A percentile compares a stretch with the other conserved stretches of the same genome.
These are phyloP conservation scores for Neoascochyta sp. DNA, from an alignment of 2,329 filamentous ascomycete species.

Conservation along the genomic window DNA sequence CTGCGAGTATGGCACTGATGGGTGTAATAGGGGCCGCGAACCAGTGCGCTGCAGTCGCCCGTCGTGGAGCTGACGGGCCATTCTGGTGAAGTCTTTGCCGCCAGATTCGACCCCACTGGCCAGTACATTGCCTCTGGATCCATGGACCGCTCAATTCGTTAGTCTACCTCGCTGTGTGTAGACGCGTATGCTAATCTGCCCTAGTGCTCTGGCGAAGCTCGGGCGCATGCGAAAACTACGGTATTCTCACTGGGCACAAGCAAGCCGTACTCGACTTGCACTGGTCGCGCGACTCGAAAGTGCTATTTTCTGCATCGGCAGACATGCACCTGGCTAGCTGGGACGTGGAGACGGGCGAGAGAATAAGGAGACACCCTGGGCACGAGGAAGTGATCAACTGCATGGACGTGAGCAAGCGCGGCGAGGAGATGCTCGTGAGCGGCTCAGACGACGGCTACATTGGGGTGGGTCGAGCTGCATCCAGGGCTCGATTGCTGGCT, in stretches of 20 bases:
- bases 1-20: too few species aligned
- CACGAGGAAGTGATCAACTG: constrained; percentile 96
- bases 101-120: constrained; percentile 84
- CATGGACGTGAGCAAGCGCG: constrained; percentile 81
- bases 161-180: too few species aligned
- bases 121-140: constrained; percentile 89
- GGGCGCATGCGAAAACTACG: constrained; percentile 92
- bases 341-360: constrained; percentile 87
- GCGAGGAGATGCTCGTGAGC: constrained; percentile 85
- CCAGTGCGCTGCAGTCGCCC: constrained; percentile 79
- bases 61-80: constrained; percentile 87
- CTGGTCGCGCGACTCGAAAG: constrained; percentile 92
- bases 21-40: constrained; percentile 63
- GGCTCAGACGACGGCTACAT: constrained; percentile 92
- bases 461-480: constrained; percentile 47
- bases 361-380: constrained; percentile 86
- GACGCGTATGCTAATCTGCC: constrained; percentile 16
- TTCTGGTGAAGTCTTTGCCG: constrained; percentile 81
- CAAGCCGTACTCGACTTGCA: constrained; percentile 88
- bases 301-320: constrained; percentile 87
- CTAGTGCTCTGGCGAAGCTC: constrained; percentile 90
- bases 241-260: constrained; percentile 80
- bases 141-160: constrained; percentile 89
- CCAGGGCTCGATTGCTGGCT: constrained; percentile 5
- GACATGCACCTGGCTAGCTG: constrained; percentile 92